Evolutionary conservation across 2,329 filamentous ascomycete genomes (phyloP).

Genomic region (Polychaeton citri): DNA sequence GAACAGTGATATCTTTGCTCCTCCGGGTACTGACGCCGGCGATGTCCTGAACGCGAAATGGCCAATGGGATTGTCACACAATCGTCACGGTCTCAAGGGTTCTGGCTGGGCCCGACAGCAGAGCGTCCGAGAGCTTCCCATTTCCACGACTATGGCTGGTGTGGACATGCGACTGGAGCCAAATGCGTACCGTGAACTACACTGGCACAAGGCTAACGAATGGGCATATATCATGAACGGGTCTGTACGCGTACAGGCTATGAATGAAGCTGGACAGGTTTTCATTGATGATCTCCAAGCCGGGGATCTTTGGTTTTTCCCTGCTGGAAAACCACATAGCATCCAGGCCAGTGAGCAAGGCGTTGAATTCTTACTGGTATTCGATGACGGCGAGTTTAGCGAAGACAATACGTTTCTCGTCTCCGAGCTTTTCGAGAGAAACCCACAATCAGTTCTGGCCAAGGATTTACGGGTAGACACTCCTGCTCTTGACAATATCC

Average conservation of each 20-base stretch:
- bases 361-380: slow-evolving; percentile 47
- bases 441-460: slow-evolving; percentile 26
- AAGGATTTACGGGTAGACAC: slow-evolving; percentile 29
- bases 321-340: slow-evolving; percentile 16
- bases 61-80: slow-evolving; percentile 28
- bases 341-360: slow-evolving; percentile 27
- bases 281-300: slow-evolving; percentile 20
- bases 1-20: slow-evolving; percentile 26
- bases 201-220: slow-evolving; percentile 22
- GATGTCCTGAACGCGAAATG: slow-evolving; percentile 28
- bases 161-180: slow-evolving; percentile 27
- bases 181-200: slow-evolving; percentile 21
- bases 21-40: slow-evolving; percentile 26
- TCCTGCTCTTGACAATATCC: slow-evolving; percentile 24
- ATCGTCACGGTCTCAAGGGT: slow-evolving; percentile 25
- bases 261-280: slow-evolving; percentile 20
- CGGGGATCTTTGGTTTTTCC: slow-evolving; percentile 14
- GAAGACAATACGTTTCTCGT: slow-evolving; percentile 49
- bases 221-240: slow-evolving; percentile 20
- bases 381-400: slow-evolving; percentile 44
- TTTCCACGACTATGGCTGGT: slow-evolving; percentile 29
- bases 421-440: slow-evolving; percentile 38
- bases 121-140: slow-evolving; percentile 24
- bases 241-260: slow-evolving; percentile 14
- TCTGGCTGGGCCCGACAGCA: slow-evolving; percentile 30